phyloP scores from a whole-genome alignment of 257 asterid genomes.

The Sherardia arvensis region DNA sequence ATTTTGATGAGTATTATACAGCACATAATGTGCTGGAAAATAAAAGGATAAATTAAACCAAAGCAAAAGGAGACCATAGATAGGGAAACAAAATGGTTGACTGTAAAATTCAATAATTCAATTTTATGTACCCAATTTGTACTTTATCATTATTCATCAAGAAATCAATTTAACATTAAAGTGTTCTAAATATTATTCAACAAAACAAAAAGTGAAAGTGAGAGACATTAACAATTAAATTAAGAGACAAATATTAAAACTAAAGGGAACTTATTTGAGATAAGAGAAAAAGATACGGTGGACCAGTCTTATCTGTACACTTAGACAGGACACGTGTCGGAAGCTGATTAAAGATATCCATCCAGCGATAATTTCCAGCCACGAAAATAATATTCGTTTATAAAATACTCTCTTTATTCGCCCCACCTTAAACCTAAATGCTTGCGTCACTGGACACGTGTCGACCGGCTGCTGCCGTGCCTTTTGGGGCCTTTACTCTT shows the following conservation, averaged over 20 bases:
- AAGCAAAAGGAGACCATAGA: no score
- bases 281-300: conserved; percentile 31
- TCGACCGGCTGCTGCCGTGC: background rate
- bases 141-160: no score
- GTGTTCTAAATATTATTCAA: background rate
- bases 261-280: conserved; percentile 10
- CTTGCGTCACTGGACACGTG: conserved; percentile 28
- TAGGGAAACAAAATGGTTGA: no score
- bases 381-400: conserved; percentile 24
- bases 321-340: conserved; percentile 16
- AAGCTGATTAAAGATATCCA: background rate
- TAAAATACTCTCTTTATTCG: background rate
- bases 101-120: no score
- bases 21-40: no score
- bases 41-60: no score
- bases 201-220: background rate
- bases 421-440: background rate
- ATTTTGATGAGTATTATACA: no score
- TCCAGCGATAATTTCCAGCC: conserved; percentile 30
- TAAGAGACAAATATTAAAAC: background rate
- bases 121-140: background rate
- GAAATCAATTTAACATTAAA: no score
- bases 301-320: conserved; percentile 33
- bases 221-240: background rate
- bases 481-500: conserved; percentile 11